Conservation (phyloP, 2,329 filamentous ascomycete genomes). For the Nigrospora osmanthi region DNA sequence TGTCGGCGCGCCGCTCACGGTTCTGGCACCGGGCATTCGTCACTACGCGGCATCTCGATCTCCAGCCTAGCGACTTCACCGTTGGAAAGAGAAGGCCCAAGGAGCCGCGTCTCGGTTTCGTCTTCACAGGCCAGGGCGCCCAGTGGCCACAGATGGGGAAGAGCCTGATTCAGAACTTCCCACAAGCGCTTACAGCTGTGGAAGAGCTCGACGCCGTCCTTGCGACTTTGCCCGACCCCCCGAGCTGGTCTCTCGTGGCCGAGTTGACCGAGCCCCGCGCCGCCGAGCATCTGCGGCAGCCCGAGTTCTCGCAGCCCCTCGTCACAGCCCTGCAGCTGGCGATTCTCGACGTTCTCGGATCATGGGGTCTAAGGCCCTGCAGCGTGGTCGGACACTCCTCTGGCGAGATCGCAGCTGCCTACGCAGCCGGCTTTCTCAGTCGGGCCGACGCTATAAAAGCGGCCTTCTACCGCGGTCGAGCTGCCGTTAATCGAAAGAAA, state of each 20-base stretch:
- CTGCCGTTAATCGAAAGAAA: neutral
- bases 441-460: constrained; percentile 6
- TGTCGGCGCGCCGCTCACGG: constrained; percentile 12
- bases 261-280: constrained; percentile 11
- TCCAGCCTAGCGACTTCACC: neutral
- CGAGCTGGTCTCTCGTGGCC: constrained; percentile 11
- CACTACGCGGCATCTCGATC: constrained; percentile 2
- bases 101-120: constrained; percentile 2
- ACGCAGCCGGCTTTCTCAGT: constrained; percentile 3
- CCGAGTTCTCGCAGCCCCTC: constrained; percentile 12
- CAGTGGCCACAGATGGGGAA: constrained; percentile 16
- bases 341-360: constrained; percentile 3
- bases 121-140: constrained; percentile 16
- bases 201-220: constrained; percentile 11
- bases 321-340: constrained; percentile 8
- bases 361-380: constrained; percentile 3
- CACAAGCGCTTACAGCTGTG: too few species aligned
- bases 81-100: neutral
- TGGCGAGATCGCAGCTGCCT: constrained; percentile 13
- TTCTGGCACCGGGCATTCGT: constrained; percentile 14
- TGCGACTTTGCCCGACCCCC: constrained; percentile 2
- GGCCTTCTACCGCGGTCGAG: constrained; percentile 9
- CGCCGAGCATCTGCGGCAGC: constrained; percentile 7
- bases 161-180: constrained; percentile 5
- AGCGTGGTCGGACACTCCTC: constrained; percentile 13